Conservation (phyloP, 768 basidiomycete species). For the Auricularia sp. region DNA sequence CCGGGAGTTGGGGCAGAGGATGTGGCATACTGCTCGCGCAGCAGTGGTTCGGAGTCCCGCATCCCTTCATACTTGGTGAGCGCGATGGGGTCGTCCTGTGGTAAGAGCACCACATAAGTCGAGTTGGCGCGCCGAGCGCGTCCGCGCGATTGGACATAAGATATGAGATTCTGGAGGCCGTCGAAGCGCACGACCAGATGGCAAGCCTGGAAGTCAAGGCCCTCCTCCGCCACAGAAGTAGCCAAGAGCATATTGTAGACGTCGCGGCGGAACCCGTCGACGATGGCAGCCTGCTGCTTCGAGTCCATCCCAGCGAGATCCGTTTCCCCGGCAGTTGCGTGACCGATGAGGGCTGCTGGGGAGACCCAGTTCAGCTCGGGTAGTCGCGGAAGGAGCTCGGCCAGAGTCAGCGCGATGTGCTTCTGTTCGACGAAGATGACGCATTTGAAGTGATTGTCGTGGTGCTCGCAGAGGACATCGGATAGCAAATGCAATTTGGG, state of each 20-base stretch:
- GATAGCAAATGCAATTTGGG: constrained; percentile 61
- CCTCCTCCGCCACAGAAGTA: constrained; percentile 86
- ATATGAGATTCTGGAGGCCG: constrained; percentile 68
- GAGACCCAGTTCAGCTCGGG: constrained; percentile 48
- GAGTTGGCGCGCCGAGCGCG: constrained; percentile 70
- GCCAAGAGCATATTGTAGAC: constrained; percentile 66
- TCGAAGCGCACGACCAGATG: constrained; percentile 84
- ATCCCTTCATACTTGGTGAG: constrained; percentile 50
- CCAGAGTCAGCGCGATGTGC: constrained; percentile 63
- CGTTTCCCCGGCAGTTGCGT: constrained; percentile 41
- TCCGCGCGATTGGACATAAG: constrained; percentile 84
- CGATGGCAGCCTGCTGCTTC: constrained; percentile 46
- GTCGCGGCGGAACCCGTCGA: constrained; percentile 55
- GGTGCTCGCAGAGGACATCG: constrained; percentile 46
- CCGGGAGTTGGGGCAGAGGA: constrained; percentile 18
- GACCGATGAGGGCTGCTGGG: constrained; percentile 62
- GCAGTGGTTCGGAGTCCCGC: constrained; percentile 50
- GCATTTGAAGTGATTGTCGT: constrained; percentile 54
- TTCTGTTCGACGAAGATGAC: constrained; percentile 86
- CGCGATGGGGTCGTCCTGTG: constrained; percentile 45
- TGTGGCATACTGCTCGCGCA: constrained; percentile 40
- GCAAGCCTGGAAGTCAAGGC: constrained; percentile 83
- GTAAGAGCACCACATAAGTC: constrained; percentile 74
- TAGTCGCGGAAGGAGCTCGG: constrained; percentile 51
- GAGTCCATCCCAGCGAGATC: constrained; percentile 43